These are phyloP conservation scores for Bolboschoenus planiculmis DNA, from an alignment of 176 grass and related monocot genomes.

Conservation along the genomic window DNA sequence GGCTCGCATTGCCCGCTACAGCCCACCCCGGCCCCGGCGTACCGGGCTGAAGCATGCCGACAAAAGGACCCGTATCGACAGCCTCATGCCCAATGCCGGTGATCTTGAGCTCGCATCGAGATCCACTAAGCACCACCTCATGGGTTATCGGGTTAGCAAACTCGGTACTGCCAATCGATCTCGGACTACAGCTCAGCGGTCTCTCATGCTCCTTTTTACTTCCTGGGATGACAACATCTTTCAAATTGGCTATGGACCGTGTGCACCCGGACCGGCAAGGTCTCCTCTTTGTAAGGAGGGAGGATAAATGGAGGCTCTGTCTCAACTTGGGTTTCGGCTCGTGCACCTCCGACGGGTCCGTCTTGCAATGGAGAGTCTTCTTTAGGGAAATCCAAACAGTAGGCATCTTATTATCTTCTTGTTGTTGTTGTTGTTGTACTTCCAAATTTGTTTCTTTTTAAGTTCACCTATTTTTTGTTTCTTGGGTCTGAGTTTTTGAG, in stretches of 20 bases:
- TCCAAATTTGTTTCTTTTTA: slow-evolving; percentile 1
- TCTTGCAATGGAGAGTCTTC: slow-evolving; percentile 54
- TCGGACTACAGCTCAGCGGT: slow-evolving; percentile 28
- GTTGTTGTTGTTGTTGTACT: neutral
- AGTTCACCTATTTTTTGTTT: neutral
- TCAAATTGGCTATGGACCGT: slow-evolving; percentile 62
- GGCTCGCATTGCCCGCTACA: slow-evolving; percentile 28
- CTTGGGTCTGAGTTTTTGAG: neutral
- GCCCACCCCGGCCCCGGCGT: slow-evolving; percentile 29
- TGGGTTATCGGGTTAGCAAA: slow-evolving; percentile 35
- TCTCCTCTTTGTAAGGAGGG: slow-evolving; percentile 17
- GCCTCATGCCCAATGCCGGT: slow-evolving; percentile 19
- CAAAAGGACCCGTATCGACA: neutral
- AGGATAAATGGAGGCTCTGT: slow-evolving; percentile 24
- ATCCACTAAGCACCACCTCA: slow-evolving; percentile 38
- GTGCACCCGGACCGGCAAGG: slow-evolving; percentile 52
- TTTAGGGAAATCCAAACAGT: slow-evolving; percentile 67
- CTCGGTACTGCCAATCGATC: slow-evolving; percentile 35
- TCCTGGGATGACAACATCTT: slow-evolving; percentile 40
- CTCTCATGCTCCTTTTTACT: slow-evolving; percentile 12
- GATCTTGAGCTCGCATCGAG: slow-evolving; percentile 5
- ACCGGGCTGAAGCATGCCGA: slow-evolving; percentile 13
- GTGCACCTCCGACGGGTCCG: slow-evolving; percentile 40
- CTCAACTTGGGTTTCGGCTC: slow-evolving; percentile 20
- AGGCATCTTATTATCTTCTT: too few species aligned